Evolutionary conservation across 345 rosid species (phyloP), one percentile per base, ranked within the genome.

Genomic region (Nephelium lappaceum): DNA sequence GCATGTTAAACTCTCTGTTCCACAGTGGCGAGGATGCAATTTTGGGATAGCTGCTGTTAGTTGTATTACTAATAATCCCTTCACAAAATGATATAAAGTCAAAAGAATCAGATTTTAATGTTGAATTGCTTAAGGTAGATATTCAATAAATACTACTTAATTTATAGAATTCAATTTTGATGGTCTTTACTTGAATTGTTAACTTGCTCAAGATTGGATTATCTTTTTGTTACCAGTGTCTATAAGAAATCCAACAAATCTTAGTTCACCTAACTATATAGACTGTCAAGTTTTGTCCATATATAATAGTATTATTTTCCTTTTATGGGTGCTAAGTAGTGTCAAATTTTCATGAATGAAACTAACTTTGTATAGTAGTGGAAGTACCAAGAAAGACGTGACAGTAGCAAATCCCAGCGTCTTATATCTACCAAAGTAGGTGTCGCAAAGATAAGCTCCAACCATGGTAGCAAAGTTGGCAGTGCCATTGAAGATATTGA

Each of bases 371-470:
- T 45, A 45, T 21, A 1, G 12, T 38, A 64, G 24, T 4, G 4
- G 21, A 60, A 42, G 60, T 89, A 92, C 95, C 95, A 88, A 42
- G 73, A 91, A 94, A 21, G 92, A 94, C 74, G 91, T 86, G 58
- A 80, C 0, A 5, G 92, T 88, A 53, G 94, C 90, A 42, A 92
- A 90, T 21, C 84, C 90, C 81, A 90, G 82, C 6, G 97, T 94
- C 74, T 88, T 92, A 79, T 89, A 94, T 72, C 97, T 92, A 63
- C 97, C 95, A n/a, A 94, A 91, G 91, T 86, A 94, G 71, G 94
- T 91, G 76, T 94, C 97, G 21, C 90, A 90, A 70, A 91, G 83
- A 74, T 84, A 94, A 63, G 95, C 98, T 42, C 95, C 97, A 21
- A 94, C 1, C 79, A 91, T 79, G 43, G 97, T 92, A 12, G 91